Base-by-base conservation (phyloP, 495 filamentous ascomycete species). In the Tuber magnatum region DNA sequence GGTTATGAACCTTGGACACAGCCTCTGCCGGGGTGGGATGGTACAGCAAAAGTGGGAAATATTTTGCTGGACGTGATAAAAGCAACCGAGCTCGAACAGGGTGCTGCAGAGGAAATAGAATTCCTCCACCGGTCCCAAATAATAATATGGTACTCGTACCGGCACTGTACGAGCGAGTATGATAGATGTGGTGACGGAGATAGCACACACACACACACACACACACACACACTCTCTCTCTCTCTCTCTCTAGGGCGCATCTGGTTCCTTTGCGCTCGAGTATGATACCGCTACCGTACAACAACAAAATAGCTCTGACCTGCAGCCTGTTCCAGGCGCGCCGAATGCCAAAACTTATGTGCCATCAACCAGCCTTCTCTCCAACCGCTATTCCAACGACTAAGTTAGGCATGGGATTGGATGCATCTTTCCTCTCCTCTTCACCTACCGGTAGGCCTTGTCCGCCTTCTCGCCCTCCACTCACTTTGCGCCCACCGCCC, bases 401-500 rank as follows among this genome's bases (percentile, higher is more conserved):
- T 56, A n/a, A n/a, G n/a, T n/a, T n/a, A 28, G 28, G 28, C n/a
- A 32, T 32, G 51, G n/a, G 28, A 14, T 61, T 32, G 14, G 56
- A 35, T 65, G 56, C 56, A 18, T 51, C 22, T 51, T 65, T 18
- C 10, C 28, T 14, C 51, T 61, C n/a, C 32, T 35, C 28, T 35
- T 32, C 56, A n/a, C n/a, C n/a, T n/a, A n/a, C n/a, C n/a, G n/a
- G n/a, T n/a, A 28, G 28, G 14, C 56, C 14, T 65, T 65, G 38
- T 48, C 40, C 39, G 38, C 74, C 44, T 70, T 56, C 65, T 68
- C 69, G 46, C 68, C 71, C 40, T 74, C 43, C 69, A 68, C 56
- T 77, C 51, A 72, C 70, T 68, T 61, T 70, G n/a, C 14, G 14
- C 28, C 32, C 28, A 12, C 35, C 28, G 56, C 56, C 14, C 56